Base-by-base conservation (phyloP, 1,284 basidiomycete species). In the Fomitiporia mediterranea region DNA sequence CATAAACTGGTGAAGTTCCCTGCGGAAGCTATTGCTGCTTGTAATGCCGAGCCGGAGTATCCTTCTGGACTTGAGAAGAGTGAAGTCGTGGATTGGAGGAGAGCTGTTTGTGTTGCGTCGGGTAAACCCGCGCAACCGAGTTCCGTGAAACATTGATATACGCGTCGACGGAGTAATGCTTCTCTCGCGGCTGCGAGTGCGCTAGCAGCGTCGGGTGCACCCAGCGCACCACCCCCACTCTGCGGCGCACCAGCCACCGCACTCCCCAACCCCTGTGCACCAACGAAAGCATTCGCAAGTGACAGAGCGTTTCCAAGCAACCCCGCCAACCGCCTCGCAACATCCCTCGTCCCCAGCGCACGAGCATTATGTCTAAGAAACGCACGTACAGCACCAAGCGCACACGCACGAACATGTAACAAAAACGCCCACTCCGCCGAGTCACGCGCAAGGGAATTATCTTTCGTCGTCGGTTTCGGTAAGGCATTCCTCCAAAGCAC, bases 401-500 rank as follows among this genome's bases (percentile, higher is more conserved):
- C 93, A 64, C 86, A 89, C 70, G 98, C 94, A 27, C 96, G 81
- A 5, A 99, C 90, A 60, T 93, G 87, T 4, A 99, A 74, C 6
- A 99, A 74, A 72, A 98, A 99, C 53, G 80, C 79, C 94, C 95
- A 98, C 66, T 98, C 97, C 0, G 80, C 74, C 19, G 82, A 74
- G 32, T 83, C 83, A 19, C 93, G 78, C 15, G 21, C 93, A 78
- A 15, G 84, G 82, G 0, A 81, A 77, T 11, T 79, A 64, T 98
- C 96, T 69, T 96, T 96, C 63, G 80, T 88, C 0, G 92, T 92
- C 0, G 93, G 89, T 70, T 98, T 98, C 1, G 96, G 94, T 0
- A 99, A 77, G 1, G 97, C 94, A 64, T 99, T 99, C 34, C 96
- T 79, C 97, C 97, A 99, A 1, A 99, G 80, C 0, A 96, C 91